These are phyloP conservation scores for Veloboletus limbatus DNA, from an alignment of 1,284 basidiomycete genomes.

Conservation along the genomic window DNA sequence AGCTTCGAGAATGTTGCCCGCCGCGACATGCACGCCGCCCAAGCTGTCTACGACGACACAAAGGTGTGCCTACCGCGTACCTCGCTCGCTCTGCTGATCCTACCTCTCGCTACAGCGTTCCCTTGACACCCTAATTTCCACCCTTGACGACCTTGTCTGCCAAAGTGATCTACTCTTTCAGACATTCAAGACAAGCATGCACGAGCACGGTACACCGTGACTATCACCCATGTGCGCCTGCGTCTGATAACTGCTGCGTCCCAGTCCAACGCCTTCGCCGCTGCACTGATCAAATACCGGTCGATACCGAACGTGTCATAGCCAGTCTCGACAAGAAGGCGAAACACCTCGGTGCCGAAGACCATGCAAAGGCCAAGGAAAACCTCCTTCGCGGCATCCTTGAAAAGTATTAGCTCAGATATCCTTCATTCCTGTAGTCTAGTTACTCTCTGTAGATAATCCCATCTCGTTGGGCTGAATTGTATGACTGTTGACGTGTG, in stretches of 20 bases:
- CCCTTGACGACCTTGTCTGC: conserved; percentile 19
- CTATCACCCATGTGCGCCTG: neutral
- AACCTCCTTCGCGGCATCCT: conserved; percentile 34
- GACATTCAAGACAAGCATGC: conserved; percentile 21
- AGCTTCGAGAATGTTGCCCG: conserved; percentile 17
- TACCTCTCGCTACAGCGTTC: conserved; percentile 13
- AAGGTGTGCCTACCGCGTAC: conserved; percentile 24
- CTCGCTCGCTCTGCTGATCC: conserved; percentile 9
- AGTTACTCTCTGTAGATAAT: no score
- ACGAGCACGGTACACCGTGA: conserved; percentile 21
- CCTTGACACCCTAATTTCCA: conserved; percentile 19
- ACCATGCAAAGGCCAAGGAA: conserved; percentile 35
- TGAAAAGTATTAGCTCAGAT: conserved; percentile 30
- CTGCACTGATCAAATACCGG: conserved; percentile 16
- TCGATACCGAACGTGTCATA: conserved; percentile 27
- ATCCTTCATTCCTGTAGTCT: conserved; percentile 5
- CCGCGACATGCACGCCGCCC: conserved; percentile 17
- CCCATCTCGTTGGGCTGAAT: neutral
- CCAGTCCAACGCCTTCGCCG: conserved; percentile 24
- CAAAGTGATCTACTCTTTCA: conserved; percentile 27
- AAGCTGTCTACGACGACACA: conserved; percentile 12
- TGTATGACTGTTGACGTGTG: conserved; percentile 23
- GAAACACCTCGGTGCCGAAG: conserved; percentile 33
- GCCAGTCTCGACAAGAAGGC: conserved; percentile 25
- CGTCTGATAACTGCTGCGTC: conserved; percentile 10